Conservation (phyloP, 306 rosid genomes). For the Vicia villosa region DNA sequence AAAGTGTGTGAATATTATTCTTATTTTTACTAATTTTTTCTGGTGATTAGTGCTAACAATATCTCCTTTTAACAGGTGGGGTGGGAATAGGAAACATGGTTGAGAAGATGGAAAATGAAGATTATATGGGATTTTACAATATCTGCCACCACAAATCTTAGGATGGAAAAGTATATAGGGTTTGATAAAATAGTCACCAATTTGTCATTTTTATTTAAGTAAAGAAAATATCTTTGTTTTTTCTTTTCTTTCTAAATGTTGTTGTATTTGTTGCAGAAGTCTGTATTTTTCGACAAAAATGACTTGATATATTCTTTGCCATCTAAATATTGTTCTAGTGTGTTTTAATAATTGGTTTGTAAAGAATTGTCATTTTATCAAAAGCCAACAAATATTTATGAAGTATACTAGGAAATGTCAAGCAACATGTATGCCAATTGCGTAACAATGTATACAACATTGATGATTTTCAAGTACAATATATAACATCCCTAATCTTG, state of each 20-base stretch:
- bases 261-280: slow-evolving; percentile 27
- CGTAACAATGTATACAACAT: too few relatives aligned
- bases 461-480: too few relatives aligned
- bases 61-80: slow-evolving; percentile 55
- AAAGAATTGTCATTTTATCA: neutral
- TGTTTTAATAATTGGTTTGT: neutral
- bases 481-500: too few relatives aligned
- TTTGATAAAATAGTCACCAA: slow-evolving; percentile 49
- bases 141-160: slow-evolving; percentile 50
- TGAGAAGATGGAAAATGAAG: slow-evolving; percentile 69
- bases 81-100: slow-evolving; percentile 78
- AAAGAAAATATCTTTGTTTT: slow-evolving; percentile 6
- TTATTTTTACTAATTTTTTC: neutral
- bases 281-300: slow-evolving; percentile 1
- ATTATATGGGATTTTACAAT: slow-evolving; percentile 78
- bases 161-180: slow-evolving; percentile 60
- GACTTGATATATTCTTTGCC: slow-evolving; percentile 14
- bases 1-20: neutral
- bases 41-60: slow-evolving; percentile 3
- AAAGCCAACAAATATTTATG: neutral
- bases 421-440: neutral
- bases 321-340: neutral
- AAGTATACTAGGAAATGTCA: neutral
- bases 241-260: neutral
- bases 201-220: slow-evolving; percentile 29